Evolutionary conservation across 1,139 yeast species (phyloP).

Genomic region (Hyphopichia pseudoburtonii): DNA sequence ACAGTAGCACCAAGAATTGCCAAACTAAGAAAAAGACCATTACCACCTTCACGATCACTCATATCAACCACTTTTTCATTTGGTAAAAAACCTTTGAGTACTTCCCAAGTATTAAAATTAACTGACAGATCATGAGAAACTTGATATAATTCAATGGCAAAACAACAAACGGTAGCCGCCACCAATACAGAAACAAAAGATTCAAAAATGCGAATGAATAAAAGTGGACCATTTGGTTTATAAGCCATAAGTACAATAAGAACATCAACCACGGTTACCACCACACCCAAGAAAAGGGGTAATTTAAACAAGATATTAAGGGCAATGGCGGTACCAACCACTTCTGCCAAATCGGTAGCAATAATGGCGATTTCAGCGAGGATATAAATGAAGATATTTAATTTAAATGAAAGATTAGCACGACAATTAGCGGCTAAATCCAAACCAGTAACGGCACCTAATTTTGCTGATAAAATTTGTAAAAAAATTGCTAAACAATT

Average conservation of each 20-base stretch:
- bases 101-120: conserved; percentile 52
- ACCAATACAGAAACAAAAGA: conserved; percentile 63
- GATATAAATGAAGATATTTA: conserved; percentile 62
- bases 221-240: conserved; percentile 68
- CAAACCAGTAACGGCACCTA: conserved; percentile 89
- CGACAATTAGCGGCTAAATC: conserved; percentile 88
- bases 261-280: conserved; percentile 72
- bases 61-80: conserved; percentile 60
- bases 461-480: conserved; percentile 79
- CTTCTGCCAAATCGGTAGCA: conserved; percentile 82
- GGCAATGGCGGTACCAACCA: conserved; percentile 78
- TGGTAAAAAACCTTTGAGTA: conserved; percentile 77
- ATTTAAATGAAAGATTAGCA: conserved; percentile 61
- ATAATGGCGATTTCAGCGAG: conserved; percentile 85
- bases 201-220: conserved; percentile 66
- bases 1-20: conserved; percentile 97
- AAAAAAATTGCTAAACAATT: conserved; percentile 85
- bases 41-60: conserved; percentile 59
- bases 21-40: conserved; percentile 79
- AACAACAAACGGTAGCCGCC: conserved; percentile 64
- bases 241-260: conserved; percentile 66
- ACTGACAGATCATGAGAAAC: conserved; percentile 54
- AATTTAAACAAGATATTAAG: conserved; percentile 66
- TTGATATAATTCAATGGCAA: conserved; percentile 60
- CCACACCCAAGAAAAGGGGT: conserved; percentile 66